A percentile compares a stretch with the other conserved stretches of the same genome.
phyloP scores from a whole-genome alignment of 164 flowering plant species.

The Cinnamomum micranthum region DNA sequence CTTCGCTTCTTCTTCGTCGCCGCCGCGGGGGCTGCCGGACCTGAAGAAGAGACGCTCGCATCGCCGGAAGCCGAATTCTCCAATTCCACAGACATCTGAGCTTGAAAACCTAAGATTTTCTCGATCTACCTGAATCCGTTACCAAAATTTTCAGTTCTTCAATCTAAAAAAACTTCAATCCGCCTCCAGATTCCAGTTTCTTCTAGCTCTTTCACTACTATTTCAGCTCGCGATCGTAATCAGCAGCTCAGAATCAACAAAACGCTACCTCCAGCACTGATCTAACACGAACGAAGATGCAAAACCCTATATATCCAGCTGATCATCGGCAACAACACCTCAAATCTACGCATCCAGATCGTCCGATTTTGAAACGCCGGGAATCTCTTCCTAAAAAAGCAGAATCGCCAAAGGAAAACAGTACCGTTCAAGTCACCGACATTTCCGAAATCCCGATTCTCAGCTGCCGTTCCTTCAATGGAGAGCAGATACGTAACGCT shows the following conservation, averaged over 20 bases:
- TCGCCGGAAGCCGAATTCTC: constrained; percentile 52
- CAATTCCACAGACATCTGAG: constrained; percentile 20
- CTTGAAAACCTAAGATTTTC: no score
- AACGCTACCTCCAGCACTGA: not conserved
- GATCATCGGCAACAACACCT: not conserved
- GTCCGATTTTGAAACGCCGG: no score
- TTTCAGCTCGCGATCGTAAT: not conserved
- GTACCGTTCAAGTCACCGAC: not conserved
- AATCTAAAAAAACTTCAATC: not conserved
- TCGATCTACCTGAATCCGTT: not conserved
- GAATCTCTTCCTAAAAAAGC: no score
- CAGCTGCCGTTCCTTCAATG: not conserved
- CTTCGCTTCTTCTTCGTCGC: constrained; percentile 58
- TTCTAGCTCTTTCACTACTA: not conserved
- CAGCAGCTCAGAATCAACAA: constrained; percentile 9
- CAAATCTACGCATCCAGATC: not conserved
- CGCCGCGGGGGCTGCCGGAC: not conserved
- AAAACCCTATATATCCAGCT: not conserved
- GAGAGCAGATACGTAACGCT: not conserved
- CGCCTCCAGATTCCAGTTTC: not conserved
- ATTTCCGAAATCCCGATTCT: not conserved
- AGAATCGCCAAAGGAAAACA: not conserved
- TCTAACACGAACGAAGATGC: not conserved
- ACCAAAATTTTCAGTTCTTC: not conserved
- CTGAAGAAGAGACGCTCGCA: constrained; percentile 35